Evolutionary conservation across 306 rosid species (phyloP).

Genomic region (Pueraria montana): DNA sequence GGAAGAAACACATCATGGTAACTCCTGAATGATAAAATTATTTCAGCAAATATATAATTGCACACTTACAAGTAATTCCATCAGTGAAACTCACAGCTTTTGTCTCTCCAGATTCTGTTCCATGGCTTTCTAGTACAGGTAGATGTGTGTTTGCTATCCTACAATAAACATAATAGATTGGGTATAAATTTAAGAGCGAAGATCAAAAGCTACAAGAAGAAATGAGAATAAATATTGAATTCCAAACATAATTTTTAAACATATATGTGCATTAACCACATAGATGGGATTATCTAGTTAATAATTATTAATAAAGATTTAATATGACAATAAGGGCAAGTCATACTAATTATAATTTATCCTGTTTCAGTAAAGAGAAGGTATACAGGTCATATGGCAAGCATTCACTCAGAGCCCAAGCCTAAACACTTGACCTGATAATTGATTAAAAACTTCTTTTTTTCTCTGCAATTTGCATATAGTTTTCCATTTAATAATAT

Average conservation of each 20-base stretch:
- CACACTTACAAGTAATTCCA: slow-evolving; percentile 57
- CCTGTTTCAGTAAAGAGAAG: not conserved
- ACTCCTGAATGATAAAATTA: slow-evolving; percentile 34
- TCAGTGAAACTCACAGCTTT: slow-evolving; percentile 53
- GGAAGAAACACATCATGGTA: slow-evolving; percentile 28
- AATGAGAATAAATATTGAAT: slow-evolving; percentile 14
- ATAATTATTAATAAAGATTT: slow-evolving; percentile 17
- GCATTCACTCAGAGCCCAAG: slow-evolving; percentile 31
- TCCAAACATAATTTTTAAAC: not conserved
- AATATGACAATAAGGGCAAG: slow-evolving; percentile 10
- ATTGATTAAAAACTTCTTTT: slow-evolving; percentile 22
- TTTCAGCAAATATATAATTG: slow-evolving; percentile 42
- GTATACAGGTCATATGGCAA: not conserved
- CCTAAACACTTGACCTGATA: slow-evolving; percentile 31
- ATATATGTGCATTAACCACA: slow-evolving; percentile 19
- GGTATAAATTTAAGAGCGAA: slow-evolving; percentile 34
- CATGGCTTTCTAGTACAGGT: slow-evolving; percentile 60
- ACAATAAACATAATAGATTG: slow-evolving; percentile 51
- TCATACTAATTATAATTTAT: slow-evolving; percentile 27
- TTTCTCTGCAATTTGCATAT: slow-evolving; percentile 15
- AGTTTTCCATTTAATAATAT: slow-evolving; percentile 9
- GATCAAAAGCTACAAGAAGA: slow-evolving; percentile 26
- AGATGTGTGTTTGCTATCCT: slow-evolving; percentile 66
- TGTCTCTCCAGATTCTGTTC: slow-evolving; percentile 60
- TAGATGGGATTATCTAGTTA: not conserved